Evolutionary conservation across 2,329 filamentous ascomycete genomes (phyloP).

Genomic region (Madurella fahalii): DNA sequence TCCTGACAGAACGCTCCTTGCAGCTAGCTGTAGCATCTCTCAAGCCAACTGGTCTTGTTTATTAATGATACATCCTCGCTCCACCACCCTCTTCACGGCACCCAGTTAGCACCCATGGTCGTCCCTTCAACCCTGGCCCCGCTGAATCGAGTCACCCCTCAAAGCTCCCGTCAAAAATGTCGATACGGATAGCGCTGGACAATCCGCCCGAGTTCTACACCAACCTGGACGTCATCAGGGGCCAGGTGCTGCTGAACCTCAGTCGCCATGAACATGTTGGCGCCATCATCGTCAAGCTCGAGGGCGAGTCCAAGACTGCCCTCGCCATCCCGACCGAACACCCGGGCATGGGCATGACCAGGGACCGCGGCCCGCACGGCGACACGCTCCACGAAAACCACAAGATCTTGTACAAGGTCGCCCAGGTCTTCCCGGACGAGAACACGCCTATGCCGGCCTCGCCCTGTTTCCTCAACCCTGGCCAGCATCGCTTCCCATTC

Average conservation of each 20-base stretch:
- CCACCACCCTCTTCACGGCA: no score
- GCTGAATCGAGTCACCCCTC: neutral
- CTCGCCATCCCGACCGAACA: constrained; percentile 48
- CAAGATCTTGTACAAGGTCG: constrained; percentile 71
- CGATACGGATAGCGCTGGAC: constrained; percentile 63
- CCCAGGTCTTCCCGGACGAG: constrained; percentile 66
- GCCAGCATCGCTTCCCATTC: constrained; percentile 73
- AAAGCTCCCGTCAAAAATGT: constrained; percentile 46
- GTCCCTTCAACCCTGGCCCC: no score
- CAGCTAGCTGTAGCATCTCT: no score
- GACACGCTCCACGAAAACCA: constrained; percentile 55
- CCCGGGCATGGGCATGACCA: constrained; percentile 27
- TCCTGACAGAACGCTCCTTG: no score
- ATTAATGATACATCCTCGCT: no score
- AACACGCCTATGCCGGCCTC: constrained; percentile 39
- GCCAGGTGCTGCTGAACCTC: constrained; percentile 53
- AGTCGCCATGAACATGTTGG: constrained; percentile 66
- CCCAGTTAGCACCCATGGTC: no score
- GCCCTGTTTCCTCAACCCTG: constrained; percentile 56
- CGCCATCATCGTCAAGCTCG: constrained; percentile 76
- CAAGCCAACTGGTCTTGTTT: no score
- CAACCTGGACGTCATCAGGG: constrained; percentile 70
- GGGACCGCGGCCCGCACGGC: constrained; percentile 36
- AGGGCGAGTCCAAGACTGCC: constrained; percentile 71
- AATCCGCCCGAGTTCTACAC: constrained; percentile 69